Conservation (phyloP, 2,329 filamentous ascomycete genomes). For the Sporothrix protearum region DNA sequence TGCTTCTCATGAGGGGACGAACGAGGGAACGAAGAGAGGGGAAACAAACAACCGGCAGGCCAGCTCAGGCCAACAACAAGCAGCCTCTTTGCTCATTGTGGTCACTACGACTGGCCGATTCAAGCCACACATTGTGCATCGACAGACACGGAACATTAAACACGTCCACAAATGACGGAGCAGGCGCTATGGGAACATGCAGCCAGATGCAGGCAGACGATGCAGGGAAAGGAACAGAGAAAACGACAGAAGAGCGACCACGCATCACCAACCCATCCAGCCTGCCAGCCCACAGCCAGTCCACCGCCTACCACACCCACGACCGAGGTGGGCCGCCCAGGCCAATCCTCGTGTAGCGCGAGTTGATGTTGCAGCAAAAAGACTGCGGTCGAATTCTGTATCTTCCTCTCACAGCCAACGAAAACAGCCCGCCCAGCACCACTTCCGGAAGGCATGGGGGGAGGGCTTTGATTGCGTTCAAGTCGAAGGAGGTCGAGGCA, state of each 20-base stretch:
- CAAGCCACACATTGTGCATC: slow-evolving; percentile 11
- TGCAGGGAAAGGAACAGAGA: slow-evolving; percentile 7
- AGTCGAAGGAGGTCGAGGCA: background rate
- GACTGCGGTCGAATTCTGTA: slow-evolving; percentile 7
- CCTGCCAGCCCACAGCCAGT: background rate
- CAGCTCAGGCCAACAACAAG: background rate
- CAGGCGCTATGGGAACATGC: background rate
- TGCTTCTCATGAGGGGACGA: slow-evolving; percentile 26
- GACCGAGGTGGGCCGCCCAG: slow-evolving; percentile 4
- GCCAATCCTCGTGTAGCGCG: slow-evolving; percentile 7
- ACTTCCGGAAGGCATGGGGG: background rate
- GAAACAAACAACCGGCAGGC: slow-evolving; percentile 3
- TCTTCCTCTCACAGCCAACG: slow-evolving; percentile 7
- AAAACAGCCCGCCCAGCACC: background rate
- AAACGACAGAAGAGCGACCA: background rate
- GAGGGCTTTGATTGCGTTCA: background rate
- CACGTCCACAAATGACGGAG: slow-evolving; percentile 6
- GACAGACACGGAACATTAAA: background rate
- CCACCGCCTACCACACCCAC: background rate
- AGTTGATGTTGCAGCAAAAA: background rate
- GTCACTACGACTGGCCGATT: slow-evolving; percentile 11
- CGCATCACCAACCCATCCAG: background rate
- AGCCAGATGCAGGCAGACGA: background rate
- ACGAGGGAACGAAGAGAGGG: background rate
- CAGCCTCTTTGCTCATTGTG: slow-evolving; percentile 4